Percentiles rank a stretch among this genome's conserved stretches.
These are phyloP conservation scores for Xylariaceae sp. DNA, from an alignment of 2,329 filamentous ascomycete species.

Conservation along the genomic window DNA sequence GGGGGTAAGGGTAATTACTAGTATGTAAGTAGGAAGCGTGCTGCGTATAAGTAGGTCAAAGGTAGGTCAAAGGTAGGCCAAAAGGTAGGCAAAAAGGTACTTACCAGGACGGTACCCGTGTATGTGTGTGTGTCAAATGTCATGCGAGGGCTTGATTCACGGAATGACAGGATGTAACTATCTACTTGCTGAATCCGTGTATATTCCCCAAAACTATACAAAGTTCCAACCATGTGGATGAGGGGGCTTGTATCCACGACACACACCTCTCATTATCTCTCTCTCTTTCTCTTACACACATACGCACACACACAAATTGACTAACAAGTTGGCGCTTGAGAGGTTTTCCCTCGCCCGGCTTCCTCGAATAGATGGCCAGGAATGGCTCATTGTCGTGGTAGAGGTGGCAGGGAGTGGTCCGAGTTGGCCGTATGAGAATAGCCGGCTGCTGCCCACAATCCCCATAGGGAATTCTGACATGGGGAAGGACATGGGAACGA, in stretches of 20 bases:
- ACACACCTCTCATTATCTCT: too few relatives aligned
- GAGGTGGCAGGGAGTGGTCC: slow-evolving; percentile 29
- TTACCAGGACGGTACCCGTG: not conserved
- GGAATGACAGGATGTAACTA: slow-evolving; percentile 25
- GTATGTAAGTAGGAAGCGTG: not conserved
- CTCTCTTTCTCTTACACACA: too few relatives aligned
- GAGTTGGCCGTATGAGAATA: slow-evolving; percentile 31
- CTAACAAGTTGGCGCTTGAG: slow-evolving; percentile 10
- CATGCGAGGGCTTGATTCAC: slow-evolving; percentile 21
- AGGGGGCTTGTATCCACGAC: slow-evolving; percentile 15
- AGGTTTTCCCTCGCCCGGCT: slow-evolving; percentile 28
- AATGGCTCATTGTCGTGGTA: slow-evolving; percentile 27
- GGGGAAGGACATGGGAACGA: slow-evolving; percentile 11
- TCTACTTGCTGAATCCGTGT: slow-evolving; percentile 1
- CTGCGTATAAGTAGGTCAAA: not conserved
- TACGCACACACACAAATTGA: too few relatives aligned
- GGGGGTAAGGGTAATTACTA: not conserved
- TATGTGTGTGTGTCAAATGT: not conserved
- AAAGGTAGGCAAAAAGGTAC: too few relatives aligned
- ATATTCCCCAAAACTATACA: slow-evolving; percentile 11
- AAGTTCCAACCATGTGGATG: slow-evolving; percentile 17
- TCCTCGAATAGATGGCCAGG: slow-evolving; percentile 29
- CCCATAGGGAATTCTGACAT: slow-evolving; percentile 9
- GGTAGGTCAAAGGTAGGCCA: too few relatives aligned
- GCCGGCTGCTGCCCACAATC: slow-evolving; percentile 26